A percentile compares a stretch with the other conserved stretches of the same genome.
These are phyloP conservation scores for Suillus discolor DNA, from an alignment of 768 basidiomycete species.

Conservation along the genomic window DNA sequence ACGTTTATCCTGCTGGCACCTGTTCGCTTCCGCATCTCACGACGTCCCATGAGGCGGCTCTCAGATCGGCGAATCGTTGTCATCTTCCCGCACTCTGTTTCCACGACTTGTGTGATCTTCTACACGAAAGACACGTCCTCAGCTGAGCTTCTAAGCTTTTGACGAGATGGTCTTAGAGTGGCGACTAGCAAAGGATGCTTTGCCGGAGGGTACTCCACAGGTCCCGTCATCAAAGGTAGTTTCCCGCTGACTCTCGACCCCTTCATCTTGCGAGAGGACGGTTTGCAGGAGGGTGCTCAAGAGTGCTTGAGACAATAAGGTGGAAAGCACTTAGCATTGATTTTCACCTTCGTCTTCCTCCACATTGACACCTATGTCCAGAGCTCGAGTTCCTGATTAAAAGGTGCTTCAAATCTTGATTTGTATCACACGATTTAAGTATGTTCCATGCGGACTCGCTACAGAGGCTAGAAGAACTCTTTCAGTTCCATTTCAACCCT, in stretches of 20 bases:
- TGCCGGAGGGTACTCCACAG: not conserved
- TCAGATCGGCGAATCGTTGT: not conserved
- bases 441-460: not conserved
- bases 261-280: not conserved
- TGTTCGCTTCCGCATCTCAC: not conserved
- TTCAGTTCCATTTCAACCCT: not conserved
- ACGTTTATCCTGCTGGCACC: not conserved
- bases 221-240: not conserved
- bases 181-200: not conserved
- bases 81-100: not conserved
- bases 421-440: not conserved
- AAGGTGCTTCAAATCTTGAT: not conserved
- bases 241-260: not conserved
- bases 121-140: not conserved
- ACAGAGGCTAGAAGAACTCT: not conserved
- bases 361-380: not conserved
- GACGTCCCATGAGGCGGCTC: not conserved
- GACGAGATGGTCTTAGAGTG: not conserved
- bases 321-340: not conserved
- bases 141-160: not conserved
- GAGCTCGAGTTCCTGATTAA: not conserved
- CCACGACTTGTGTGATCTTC: not conserved
- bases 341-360: not conserved
- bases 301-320: not conserved
- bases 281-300: not conserved